Evolutionary conservation across 1,284 basidiomycete genomes (phyloP).

Genomic region (Trichosporon asahii): DNA sequence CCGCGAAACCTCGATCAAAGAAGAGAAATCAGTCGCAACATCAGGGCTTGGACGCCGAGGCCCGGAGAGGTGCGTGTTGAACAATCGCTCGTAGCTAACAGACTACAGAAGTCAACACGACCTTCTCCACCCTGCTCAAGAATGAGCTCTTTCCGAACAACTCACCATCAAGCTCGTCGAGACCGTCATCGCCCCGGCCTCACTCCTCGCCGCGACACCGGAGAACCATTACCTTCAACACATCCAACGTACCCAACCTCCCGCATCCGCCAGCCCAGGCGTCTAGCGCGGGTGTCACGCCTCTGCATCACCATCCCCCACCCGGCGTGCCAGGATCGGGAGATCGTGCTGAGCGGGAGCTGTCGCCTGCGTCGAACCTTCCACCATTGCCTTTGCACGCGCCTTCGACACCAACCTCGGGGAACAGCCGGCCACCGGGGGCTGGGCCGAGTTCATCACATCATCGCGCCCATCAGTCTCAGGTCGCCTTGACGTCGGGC

Average conservation of each 20-base stretch:
- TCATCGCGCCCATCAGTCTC: slow-evolving; percentile 45
- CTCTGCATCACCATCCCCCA: slow-evolving; percentile 46
- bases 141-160: slow-evolving; percentile 55
- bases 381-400: slow-evolving; percentile 47
- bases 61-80: slow-evolving; percentile 47
- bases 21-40: slow-evolving; percentile 10
- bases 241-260: slow-evolving; percentile 34
- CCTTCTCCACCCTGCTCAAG: slow-evolving; percentile 56
- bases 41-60: slow-evolving; percentile 49
- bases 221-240: slow-evolving; percentile 38
- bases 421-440: slow-evolving; percentile 42
- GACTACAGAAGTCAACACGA: slow-evolving; percentile 56
- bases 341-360: slow-evolving; percentile 36
- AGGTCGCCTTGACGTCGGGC: slow-evolving; percentile 41
- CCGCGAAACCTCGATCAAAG: background rate
- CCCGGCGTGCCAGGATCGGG: slow-evolving; percentile 33
- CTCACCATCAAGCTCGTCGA: slow-evolving; percentile 25
- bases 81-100: slow-evolving; percentile 12
- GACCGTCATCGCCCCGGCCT: slow-evolving; percentile 25
- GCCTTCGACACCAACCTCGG: slow-evolving; percentile 45
- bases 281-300: slow-evolving; percentile 45
- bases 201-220: slow-evolving; percentile 31
- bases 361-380: slow-evolving; percentile 44
- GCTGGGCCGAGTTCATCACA: slow-evolving; percentile 43
- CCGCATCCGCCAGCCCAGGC: slow-evolving; percentile 11